These are phyloP conservation scores for Ogataea kodamae DNA, from an alignment of 805 yeast species.

Conservation along the genomic window DNA sequence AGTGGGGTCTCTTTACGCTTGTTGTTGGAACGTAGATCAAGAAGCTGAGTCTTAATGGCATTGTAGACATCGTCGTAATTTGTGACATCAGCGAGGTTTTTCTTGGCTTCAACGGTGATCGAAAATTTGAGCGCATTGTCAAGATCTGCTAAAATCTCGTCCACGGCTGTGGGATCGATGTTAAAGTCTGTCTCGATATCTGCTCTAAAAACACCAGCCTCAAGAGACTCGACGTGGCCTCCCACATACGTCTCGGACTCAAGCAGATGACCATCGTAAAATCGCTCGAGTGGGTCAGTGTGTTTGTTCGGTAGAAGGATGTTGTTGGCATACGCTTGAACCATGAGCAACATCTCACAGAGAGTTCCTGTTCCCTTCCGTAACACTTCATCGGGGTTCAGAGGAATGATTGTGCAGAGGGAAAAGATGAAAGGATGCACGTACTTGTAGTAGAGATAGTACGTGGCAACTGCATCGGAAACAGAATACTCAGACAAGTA, in stretches of 20 bases:
- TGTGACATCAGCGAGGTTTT: constrained; percentile 68
- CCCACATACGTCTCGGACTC: constrained; percentile 98
- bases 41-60: constrained; percentile 49
- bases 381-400: constrained; percentile 93
- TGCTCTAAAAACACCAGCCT: constrained; percentile 95
- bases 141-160: constrained; percentile 70
- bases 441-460: constrained; percentile 90
- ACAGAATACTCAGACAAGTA: constrained; percentile 93
- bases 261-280: constrained; percentile 88
- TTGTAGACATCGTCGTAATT: constrained; percentile 75
- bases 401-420: constrained; percentile 89
- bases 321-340: constrained; percentile 77
- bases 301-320: constrained; percentile 92
- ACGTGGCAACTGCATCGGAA: constrained; percentile 99
- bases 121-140: constrained; percentile 78
- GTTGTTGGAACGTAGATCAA: constrained; percentile 60
- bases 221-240: constrained; percentile 96
- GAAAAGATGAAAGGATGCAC: constrained; percentile 97
- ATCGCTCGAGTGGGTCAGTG: constrained; percentile 88
- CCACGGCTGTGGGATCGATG: constrained; percentile 78
- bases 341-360: constrained; percentile 97
- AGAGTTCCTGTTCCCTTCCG: constrained; percentile 98
- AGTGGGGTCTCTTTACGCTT: constrained; percentile 73
- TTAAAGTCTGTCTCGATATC: constrained; percentile 75
- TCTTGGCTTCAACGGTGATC: constrained; percentile 74